These are phyloP conservation scores for Chalciporus pseudorubinellus DNA, from an alignment of 768 basidiomycete species.

Conservation along the genomic window DNA sequence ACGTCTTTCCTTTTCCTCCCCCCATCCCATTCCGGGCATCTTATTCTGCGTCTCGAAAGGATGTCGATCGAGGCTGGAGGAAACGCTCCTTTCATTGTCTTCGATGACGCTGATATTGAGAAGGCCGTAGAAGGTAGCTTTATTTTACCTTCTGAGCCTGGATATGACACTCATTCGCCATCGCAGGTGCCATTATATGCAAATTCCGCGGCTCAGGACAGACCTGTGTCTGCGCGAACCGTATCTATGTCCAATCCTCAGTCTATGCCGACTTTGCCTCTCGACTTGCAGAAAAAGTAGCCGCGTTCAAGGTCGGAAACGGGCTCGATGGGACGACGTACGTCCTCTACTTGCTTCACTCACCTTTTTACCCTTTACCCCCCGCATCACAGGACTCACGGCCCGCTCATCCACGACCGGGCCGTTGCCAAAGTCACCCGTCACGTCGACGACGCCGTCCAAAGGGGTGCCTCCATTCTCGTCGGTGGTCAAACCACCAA, in stretches of 20 bases:
- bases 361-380: neutral
- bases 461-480: conserved; percentile 82
- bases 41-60: conserved; percentile 23
- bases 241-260: conserved; percentile 88
- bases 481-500: conserved; percentile 79
- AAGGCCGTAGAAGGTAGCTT: conserved; percentile 78
- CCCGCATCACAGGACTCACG: conserved; percentile 69
- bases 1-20: conserved; percentile 13
- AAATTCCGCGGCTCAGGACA: conserved; percentile 84
- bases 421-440: conserved; percentile 82
- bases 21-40: neutral
- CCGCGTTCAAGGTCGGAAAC: conserved; percentile 83
- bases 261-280: conserved; percentile 93
- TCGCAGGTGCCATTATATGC: conserved; percentile 62
- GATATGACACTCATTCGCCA: conserved; percentile 6
- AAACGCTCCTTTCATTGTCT: conserved; percentile 95
- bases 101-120: conserved; percentile 93
- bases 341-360: conserved; percentile 27
- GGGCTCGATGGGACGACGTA: conserved; percentile 79
- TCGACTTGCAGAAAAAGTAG: conserved; percentile 78
- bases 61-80: conserved; percentile 88
- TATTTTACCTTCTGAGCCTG: neutral
- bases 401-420: conserved; percentile 86
- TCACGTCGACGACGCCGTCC: conserved; percentile 87
- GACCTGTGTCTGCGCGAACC: conserved; percentile 85